Conservation (phyloP, 768 basidiomycete species). For the Crucibulum laeve region DNA sequence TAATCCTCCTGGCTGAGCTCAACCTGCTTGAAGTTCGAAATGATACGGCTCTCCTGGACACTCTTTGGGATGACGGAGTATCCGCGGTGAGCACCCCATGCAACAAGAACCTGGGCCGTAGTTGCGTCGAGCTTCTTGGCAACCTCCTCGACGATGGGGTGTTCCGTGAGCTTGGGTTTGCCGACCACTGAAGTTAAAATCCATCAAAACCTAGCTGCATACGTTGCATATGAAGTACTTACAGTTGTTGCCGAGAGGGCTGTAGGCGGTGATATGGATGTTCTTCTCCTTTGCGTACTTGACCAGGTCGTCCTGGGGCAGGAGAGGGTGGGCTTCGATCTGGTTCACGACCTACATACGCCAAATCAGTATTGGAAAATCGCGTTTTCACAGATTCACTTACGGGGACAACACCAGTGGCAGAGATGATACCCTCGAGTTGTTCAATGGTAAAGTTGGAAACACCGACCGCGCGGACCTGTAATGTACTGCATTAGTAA, state of each 20-base stretch:
- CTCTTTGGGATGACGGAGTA: constrained; percentile 85
- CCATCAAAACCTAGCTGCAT: not conserved
- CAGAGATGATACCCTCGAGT: constrained; percentile 61
- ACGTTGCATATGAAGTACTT: constrained; percentile 15
- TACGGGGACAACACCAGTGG: constrained; percentile 72
- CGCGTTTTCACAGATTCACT: constrained; percentile 11
- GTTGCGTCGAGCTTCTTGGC: constrained; percentile 61
- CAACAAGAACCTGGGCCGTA: constrained; percentile 78
- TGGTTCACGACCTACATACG: constrained; percentile 59
- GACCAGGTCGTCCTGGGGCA: constrained; percentile 71
- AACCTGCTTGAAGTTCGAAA: constrained; percentile 76
- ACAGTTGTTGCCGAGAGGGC: constrained; percentile 82
- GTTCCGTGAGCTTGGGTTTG: constrained; percentile 64
- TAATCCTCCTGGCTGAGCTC: constrained; percentile 64
- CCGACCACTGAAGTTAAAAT: constrained; percentile 40
- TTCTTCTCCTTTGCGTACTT: constrained; percentile 64
- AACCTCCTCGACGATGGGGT: constrained; percentile 55
- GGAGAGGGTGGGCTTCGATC: constrained; percentile 77
- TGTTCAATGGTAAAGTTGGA: constrained; percentile 74
- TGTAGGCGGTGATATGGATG: constrained; percentile 64
- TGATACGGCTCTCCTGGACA: constrained; percentile 65
- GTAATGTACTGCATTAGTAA: constrained; percentile 1
- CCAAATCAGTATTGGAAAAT: not conserved
- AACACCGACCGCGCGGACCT: constrained; percentile 73
- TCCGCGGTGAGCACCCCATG: constrained; percentile 74